These are phyloP conservation scores for Salvia rosmarinus DNA, from an alignment of 257 asterid genomes.

Conservation along the genomic window DNA sequence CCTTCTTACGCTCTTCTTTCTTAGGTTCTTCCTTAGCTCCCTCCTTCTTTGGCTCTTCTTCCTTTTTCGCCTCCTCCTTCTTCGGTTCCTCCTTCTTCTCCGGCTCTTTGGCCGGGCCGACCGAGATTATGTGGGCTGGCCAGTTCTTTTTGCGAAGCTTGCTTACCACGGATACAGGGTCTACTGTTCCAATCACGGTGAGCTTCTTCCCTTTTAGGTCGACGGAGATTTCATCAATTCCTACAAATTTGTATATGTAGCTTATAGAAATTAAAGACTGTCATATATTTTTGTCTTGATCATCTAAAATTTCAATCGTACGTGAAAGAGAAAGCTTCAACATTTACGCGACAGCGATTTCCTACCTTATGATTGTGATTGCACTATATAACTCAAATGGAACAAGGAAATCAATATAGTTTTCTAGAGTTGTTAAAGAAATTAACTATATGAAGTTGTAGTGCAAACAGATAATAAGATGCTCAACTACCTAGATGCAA, in stretches of 20 bases:
- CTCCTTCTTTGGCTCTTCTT: slow-evolving; percentile 41
- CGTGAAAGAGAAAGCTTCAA: background rate
- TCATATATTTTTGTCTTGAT: background rate
- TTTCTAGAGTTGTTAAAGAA: slow-evolving; percentile 14
- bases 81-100: slow-evolving; percentile 84
- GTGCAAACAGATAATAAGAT: slow-evolving; percentile 29
- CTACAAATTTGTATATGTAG: slow-evolving; percentile 35
- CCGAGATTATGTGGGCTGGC: slow-evolving; percentile 63
- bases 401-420: slow-evolving; percentile 26
- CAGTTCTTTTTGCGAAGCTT: slow-evolving; percentile 76
- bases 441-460: background rate
- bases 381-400: background rate
- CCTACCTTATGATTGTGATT: slow-evolving; percentile 4
- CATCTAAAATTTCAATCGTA: background rate
- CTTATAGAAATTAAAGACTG: background rate
- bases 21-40: slow-evolving; percentile 28
- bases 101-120: slow-evolving; percentile 81
- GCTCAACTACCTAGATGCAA: slow-evolving; percentile 30
- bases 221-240: slow-evolving; percentile 71
- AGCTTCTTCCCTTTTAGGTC: slow-evolving; percentile 78
- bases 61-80: slow-evolving; percentile 81
- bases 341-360: background rate
- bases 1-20: slow-evolving; percentile 41
- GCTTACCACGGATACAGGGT: slow-evolving; percentile 79
- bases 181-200: slow-evolving; percentile 77